phyloP scores from a whole-genome alignment of 768 basidiomycete species.

The Suillus paluster region DNA sequence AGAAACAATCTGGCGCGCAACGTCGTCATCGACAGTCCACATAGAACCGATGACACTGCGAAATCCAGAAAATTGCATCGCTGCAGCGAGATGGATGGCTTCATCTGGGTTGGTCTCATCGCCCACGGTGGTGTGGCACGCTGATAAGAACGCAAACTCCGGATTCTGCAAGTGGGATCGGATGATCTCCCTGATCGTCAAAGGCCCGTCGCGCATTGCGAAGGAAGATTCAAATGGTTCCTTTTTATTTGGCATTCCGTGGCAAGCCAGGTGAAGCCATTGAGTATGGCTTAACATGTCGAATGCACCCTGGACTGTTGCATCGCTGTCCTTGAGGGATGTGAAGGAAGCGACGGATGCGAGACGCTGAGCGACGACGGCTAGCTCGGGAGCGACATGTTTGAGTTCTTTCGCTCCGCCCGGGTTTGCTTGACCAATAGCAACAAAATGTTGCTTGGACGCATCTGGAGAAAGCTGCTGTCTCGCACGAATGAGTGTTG shows the following conservation, averaged over 20 bases:
- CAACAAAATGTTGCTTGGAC: neutral
- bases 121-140: slow-evolving; percentile 28
- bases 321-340: neutral
- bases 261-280: slow-evolving; percentile 40
- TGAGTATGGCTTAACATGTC: slow-evolving; percentile 1
- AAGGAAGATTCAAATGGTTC: slow-evolving; percentile 28
- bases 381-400: neutral
- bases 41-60: slow-evolving; percentile 25
- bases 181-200: slow-evolving; percentile 12
- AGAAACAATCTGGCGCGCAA: slow-evolving; percentile 9
- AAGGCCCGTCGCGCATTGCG: slow-evolving; percentile 18
- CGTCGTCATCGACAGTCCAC: slow-evolving; percentile 25
- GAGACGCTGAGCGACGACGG: neutral
- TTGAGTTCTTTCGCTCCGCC: neutral
- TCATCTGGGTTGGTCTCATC: slow-evolving; percentile 21
- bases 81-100: slow-evolving; percentile 25
- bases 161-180: slow-evolving; percentile 12
- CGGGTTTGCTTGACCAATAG: neutral
- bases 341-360: slow-evolving; percentile 8
- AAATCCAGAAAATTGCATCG: slow-evolving; percentile 23
- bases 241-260: slow-evolving; percentile 36
- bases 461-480: slow-evolving; percentile 18
- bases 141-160: slow-evolving; percentile 26
- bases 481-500: slow-evolving; percentile 4
- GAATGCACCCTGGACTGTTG: neutral